phyloP scores from a whole-genome alignment of 768 basidiomycete genomes.

The Amanita exitialis region DNA sequence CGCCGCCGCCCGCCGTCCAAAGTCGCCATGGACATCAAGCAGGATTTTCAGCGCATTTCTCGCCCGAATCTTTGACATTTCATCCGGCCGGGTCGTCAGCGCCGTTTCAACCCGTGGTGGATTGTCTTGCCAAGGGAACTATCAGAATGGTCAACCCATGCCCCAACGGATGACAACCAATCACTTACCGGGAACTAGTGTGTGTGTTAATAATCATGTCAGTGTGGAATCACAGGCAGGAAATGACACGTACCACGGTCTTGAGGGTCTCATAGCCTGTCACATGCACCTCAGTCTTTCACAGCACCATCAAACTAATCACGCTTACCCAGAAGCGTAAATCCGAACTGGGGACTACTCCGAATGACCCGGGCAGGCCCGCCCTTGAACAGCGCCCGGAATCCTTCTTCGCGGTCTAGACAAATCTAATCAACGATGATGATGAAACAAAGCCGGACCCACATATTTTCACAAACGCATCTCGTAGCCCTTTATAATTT shows the following conservation, averaged over 20 bases:
- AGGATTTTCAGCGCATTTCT: conserved; percentile 92
- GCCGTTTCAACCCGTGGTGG: conserved; percentile 60
- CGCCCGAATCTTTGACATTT: conserved; percentile 82
- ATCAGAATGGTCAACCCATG: conserved; percentile 10
- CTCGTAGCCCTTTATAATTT: conserved; percentile 79
- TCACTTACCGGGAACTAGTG: conserved; percentile 36
- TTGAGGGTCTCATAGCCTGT: conserved; percentile 38
- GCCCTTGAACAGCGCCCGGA: conserved; percentile 85
- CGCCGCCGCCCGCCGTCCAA: conserved; percentile 50
- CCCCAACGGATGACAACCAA: conserved; percentile 8
- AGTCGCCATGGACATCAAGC: conserved; percentile 85
- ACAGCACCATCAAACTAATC: neutral
- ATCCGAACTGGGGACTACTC: conserved; percentile 91
- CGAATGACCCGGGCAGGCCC: conserved; percentile 82
- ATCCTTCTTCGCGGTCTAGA: conserved; percentile 81
- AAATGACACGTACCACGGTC: conserved; percentile 24
- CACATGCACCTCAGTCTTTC: neutral
- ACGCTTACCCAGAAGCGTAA: conserved; percentile 61
- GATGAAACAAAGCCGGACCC: conserved; percentile 19
- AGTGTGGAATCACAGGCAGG: conserved; percentile 1
- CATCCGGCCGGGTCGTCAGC: conserved; percentile 64
- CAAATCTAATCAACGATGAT: conserved; percentile 5
- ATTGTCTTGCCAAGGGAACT: conserved; percentile 80
- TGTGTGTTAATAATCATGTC: neutral
- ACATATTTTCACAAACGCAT: conserved; percentile 91